phyloP scores from a whole-genome alignment of 306 rosid species.

The Prunus fruticosa region DNA sequence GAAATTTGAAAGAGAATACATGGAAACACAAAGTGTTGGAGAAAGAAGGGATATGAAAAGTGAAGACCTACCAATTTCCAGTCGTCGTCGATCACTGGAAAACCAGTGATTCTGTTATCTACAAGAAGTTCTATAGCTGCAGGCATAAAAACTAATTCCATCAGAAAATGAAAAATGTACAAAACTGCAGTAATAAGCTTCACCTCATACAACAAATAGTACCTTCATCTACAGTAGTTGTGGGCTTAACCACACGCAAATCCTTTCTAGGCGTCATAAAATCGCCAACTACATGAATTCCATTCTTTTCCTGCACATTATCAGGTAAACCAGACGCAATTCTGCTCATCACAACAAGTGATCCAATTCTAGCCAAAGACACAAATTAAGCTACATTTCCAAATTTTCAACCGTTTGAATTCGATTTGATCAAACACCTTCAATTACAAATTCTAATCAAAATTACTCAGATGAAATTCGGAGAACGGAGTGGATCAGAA shows the following conservation, averaged over 20 bases:
- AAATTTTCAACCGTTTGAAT: not conserved
- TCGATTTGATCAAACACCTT: not conserved
- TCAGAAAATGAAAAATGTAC: conserved; percentile 11
- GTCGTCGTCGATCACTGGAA: conserved; percentile 85
- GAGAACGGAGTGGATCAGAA: not conserved
- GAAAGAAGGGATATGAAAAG: conserved; percentile 20
- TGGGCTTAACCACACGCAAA: conserved; percentile 73
- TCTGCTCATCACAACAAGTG: not conserved
- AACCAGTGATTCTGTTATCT: conserved; percentile 90
- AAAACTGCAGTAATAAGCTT: not conserved
- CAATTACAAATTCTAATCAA: not conserved
- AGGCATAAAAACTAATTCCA: conserved; percentile 28
- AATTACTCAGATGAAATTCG: not conserved
- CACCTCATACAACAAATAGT: conserved; percentile 3
- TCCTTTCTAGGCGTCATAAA: conserved; percentile 82
- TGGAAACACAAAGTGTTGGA: not conserved
- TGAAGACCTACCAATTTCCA: conserved; percentile 74
- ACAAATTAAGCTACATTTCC: not conserved
- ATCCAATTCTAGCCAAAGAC: conserved; percentile 2
- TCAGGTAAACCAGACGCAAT: not conserved
- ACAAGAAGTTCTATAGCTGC: conserved; percentile 90
- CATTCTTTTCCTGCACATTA: conserved; percentile 56
- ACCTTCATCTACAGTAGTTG: conserved; percentile 96
- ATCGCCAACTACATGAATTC: conserved; percentile 78
- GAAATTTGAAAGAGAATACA: not conserved